A percentile compares a stretch with the other conserved stretches of the same genome.
phyloP scores from a whole-genome alignment of 2,329 filamentous ascomycete genomes.

The Fusarium longipes region DNA sequence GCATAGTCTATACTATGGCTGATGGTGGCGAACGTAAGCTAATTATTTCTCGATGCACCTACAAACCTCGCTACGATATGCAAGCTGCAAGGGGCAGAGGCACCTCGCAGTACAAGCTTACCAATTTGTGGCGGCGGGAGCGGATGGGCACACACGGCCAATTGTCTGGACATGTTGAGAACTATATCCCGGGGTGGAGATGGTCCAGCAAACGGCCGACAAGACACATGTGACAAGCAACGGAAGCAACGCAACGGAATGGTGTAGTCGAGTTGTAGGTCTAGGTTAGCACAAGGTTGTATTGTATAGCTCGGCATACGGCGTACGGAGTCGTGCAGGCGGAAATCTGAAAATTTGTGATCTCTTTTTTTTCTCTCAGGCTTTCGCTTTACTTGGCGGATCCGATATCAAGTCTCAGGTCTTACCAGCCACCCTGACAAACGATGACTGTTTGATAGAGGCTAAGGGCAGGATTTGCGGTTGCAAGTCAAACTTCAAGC shows the following conservation, averaged over 20 bases:
- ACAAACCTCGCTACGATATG: slow-evolving; percentile 30
- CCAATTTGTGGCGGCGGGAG: slow-evolving; percentile 26
- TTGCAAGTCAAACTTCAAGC: slow-evolving; percentile 16
- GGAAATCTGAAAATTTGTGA: slow-evolving; percentile 27
- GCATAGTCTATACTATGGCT: slow-evolving; percentile 6
- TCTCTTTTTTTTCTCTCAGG: slow-evolving; percentile 13
- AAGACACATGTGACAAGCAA: slow-evolving; percentile 14
- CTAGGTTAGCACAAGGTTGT: slow-evolving; percentile 36
- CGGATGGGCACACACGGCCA: slow-evolving; percentile 6
- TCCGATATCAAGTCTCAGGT: slow-evolving; percentile 6
- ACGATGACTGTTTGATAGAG: slow-evolving; percentile 6
- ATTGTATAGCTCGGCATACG: slow-evolving; percentile 41
- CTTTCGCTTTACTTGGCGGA: too few relatives aligned
- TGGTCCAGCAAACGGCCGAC: slow-evolving; percentile 23
- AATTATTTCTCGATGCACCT: slow-evolving; percentile 20
- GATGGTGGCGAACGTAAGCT: slow-evolving; percentile 9
- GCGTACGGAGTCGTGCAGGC: slow-evolving; percentile 38
- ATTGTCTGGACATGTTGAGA: slow-evolving; percentile 4
- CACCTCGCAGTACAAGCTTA: slow-evolving; percentile 19
- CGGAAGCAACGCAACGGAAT: slow-evolving; percentile 6
- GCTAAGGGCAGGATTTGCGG: neutral
- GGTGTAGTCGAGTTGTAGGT: slow-evolving; percentile 15
- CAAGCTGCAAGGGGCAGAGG: slow-evolving; percentile 44
- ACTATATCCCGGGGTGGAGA: slow-evolving; percentile 11
- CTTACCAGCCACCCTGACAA: slow-evolving; percentile 15